These are phyloP conservation scores for Xylariaceae sp. DNA, from an alignment of 2,329 filamentous ascomycete species.

Conservation along the genomic window DNA sequence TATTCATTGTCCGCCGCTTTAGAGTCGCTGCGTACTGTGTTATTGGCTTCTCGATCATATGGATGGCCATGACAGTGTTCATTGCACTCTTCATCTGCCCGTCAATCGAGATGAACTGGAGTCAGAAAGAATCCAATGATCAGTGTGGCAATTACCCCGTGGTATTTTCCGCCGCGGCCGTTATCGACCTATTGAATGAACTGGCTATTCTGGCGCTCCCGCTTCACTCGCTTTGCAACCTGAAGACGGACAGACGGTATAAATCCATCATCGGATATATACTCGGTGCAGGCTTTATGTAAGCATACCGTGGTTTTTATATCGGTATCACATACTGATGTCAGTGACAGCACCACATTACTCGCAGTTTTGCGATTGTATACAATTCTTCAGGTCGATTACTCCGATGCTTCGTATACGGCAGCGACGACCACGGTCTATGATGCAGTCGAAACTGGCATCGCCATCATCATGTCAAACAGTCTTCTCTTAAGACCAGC, in stretches of 20 bases:
- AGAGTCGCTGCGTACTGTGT: slow-evolving; percentile 11
- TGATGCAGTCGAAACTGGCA: slow-evolving; percentile 14
- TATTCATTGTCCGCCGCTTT: slow-evolving; percentile 11
- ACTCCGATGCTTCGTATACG: slow-evolving; percentile 10
- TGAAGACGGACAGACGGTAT: slow-evolving; percentile 13
- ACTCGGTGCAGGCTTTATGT: slow-evolving; percentile 14
- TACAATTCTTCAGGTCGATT: slow-evolving; percentile 6
- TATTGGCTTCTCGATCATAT: slow-evolving; percentile 13
- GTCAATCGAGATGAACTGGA: slow-evolving; percentile 26
- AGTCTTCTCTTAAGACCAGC: slow-evolving; percentile 14
- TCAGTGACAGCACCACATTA: too few species aligned
- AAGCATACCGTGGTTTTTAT: slow-evolving; percentile 7
- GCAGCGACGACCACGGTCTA: slow-evolving; percentile 8
- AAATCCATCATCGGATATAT: slow-evolving; percentile 10
- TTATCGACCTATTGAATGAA: slow-evolving; percentile 14
- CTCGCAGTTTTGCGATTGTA: too few species aligned
- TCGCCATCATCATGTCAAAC: slow-evolving; percentile 17
- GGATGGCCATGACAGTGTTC: slow-evolving; percentile 14
- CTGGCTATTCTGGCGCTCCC: slow-evolving; percentile 12
- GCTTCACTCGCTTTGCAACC: slow-evolving; percentile 11
- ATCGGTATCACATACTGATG: background rate
- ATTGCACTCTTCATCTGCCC: slow-evolving; percentile 12
- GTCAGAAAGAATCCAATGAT: slow-evolving; percentile 3
- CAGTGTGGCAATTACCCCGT: slow-evolving; percentile 14
- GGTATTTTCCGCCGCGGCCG: slow-evolving; percentile 10